Evolutionary conservation across 345 rosid species (phyloP).

Genomic region (Citrus cavaleriei): DNA sequence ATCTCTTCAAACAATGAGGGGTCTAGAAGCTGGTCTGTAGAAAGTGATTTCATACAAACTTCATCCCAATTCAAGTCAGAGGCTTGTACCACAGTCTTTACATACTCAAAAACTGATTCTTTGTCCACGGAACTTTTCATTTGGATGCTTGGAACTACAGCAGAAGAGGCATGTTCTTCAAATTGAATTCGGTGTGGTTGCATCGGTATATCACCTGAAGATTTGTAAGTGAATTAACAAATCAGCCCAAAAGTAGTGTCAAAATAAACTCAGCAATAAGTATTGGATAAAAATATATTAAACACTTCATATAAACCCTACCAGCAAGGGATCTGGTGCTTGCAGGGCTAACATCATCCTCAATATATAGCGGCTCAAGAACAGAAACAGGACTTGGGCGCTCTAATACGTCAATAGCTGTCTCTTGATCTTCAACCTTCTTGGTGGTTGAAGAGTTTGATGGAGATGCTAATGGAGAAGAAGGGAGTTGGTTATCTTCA

Average conservation of each 20-base stretch:
- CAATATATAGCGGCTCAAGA: slow-evolving; percentile 65
- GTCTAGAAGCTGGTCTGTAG: slow-evolving; percentile 63
- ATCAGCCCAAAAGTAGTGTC: slow-evolving; percentile 15
- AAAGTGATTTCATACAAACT: slow-evolving; percentile 50
- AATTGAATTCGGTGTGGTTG: slow-evolving; percentile 63
- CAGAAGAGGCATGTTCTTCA: slow-evolving; percentile 44
- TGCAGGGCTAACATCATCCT: slow-evolving; percentile 65
- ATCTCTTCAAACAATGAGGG: slow-evolving; percentile 47
- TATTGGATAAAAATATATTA: not conserved
- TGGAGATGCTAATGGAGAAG: slow-evolving; percentile 48
- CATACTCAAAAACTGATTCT: slow-evolving; percentile 41
- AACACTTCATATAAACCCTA: slow-evolving; percentile 22
- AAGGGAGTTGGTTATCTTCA: slow-evolving; percentile 26
- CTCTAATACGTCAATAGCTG: slow-evolving; percentile 40
- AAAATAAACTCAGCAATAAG: not conserved
- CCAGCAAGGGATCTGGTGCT: slow-evolving; percentile 52
- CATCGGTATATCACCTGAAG: slow-evolving; percentile 45
- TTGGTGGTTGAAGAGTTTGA: slow-evolving; percentile 32
- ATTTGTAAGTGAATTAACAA: slow-evolving; percentile 20
- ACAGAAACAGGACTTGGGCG: slow-evolving; percentile 91
- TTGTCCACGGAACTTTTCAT: slow-evolving; percentile 39
- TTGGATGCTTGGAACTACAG: slow-evolving; percentile 26
- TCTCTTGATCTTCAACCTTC: slow-evolving; percentile 45
- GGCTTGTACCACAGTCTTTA: slow-evolving; percentile 49
- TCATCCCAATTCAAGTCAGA: slow-evolving; percentile 71